Conservation (phyloP, 2,329 filamentous ascomycete species). For the Scorias spongiosa region DNA sequence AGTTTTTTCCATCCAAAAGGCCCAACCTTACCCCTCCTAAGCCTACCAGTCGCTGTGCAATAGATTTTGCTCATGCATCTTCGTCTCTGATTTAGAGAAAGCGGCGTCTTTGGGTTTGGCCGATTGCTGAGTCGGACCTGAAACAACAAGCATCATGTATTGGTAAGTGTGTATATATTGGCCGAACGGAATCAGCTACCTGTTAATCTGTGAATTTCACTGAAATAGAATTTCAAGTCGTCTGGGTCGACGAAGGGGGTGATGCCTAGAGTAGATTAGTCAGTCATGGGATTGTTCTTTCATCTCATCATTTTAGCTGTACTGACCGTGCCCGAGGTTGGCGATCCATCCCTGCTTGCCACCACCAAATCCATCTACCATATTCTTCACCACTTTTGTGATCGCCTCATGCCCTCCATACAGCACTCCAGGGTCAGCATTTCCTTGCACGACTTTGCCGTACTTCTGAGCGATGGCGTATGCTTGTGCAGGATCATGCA, state of each 20-base stretch:
- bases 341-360: constrained; percentile 91
- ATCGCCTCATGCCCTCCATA: constrained; percentile 77
- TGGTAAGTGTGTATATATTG: constrained; percentile 11
- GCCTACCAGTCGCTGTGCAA: constrained; percentile 20
- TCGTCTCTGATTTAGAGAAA: constrained; percentile 13
- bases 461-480: constrained; percentile 54
- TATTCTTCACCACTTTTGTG: constrained; percentile 64
- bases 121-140: too few relatives aligned
- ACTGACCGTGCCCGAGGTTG: constrained; percentile 83
- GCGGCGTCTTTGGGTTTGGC: too few relatives aligned
- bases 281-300: constrained; percentile 4
- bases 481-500: constrained; percentile 75
- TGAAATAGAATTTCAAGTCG: constrained; percentile 81
- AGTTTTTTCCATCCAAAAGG: neutral
- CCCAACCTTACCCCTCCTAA: neutral
- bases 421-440: constrained; percentile 83
- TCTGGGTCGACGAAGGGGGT: constrained; percentile 92
- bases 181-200: constrained; percentile 20
- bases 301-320: neutral
- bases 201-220: constrained; percentile 58
- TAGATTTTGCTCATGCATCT: constrained; percentile 22
- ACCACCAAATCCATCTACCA: constrained; percentile 72
- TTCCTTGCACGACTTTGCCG: constrained; percentile 78
- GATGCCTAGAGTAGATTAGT: constrained; percentile 44
- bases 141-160: constrained; percentile 8